Percentiles rank a stretch among this genome's conserved stretches.
Evolutionary conservation across 2,329 filamentous ascomycete species (phyloP).

Genomic region (Claviceps paspali): DNA sequence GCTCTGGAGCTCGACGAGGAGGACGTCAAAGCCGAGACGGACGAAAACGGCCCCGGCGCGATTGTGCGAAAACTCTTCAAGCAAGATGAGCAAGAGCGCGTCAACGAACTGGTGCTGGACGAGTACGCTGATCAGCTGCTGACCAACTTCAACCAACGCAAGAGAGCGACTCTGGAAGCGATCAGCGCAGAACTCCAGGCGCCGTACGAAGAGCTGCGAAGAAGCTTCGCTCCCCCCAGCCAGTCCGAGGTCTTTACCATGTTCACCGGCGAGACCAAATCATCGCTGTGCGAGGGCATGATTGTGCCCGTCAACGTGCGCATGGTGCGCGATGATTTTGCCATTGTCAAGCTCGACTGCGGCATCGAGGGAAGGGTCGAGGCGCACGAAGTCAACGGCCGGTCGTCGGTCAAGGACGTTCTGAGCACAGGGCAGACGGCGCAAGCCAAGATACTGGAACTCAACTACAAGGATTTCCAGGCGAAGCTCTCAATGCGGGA

Average conservation of each 20-base stretch:
- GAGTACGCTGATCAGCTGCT: slow-evolving; percentile 95
- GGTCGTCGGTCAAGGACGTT: slow-evolving; percentile 54
- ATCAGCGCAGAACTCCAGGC: slow-evolving; percentile 87
- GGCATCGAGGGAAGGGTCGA: slow-evolving; percentile 84
- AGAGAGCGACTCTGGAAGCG: slow-evolving; percentile 88
- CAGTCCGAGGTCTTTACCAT: slow-evolving; percentile 85
- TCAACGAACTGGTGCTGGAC: slow-evolving; percentile 90
- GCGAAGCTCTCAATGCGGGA: slow-evolving; percentile 77
- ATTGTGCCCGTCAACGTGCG: slow-evolving; percentile 81
- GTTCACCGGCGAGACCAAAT: slow-evolving; percentile 83
- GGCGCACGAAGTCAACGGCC: slow-evolving; percentile 63
- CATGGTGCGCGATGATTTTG: slow-evolving; percentile 79
- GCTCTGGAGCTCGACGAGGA: slow-evolving; percentile 93
- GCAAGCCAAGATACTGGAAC: slow-evolving; percentile 71
- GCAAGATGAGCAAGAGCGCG: slow-evolving; percentile 83
- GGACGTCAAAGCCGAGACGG: slow-evolving; percentile 86
- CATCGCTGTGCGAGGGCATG: slow-evolving; percentile 78
- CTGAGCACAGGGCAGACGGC: slow-evolving; percentile 71
- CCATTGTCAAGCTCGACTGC: slow-evolving; percentile 85
- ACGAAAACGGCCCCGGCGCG: slow-evolving; percentile 77
- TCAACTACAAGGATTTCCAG: slow-evolving; percentile 75
- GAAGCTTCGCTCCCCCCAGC: slow-evolving; percentile 55
- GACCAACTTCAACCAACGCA: slow-evolving; percentile 81
- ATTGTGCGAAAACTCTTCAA: slow-evolving; percentile 92
- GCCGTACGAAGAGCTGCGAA: slow-evolving; percentile 86